These are phyloP conservation scores for Sugiyamaella xylanicola DNA, from an alignment of 1,139 yeast species.

Conservation along the genomic window DNA sequence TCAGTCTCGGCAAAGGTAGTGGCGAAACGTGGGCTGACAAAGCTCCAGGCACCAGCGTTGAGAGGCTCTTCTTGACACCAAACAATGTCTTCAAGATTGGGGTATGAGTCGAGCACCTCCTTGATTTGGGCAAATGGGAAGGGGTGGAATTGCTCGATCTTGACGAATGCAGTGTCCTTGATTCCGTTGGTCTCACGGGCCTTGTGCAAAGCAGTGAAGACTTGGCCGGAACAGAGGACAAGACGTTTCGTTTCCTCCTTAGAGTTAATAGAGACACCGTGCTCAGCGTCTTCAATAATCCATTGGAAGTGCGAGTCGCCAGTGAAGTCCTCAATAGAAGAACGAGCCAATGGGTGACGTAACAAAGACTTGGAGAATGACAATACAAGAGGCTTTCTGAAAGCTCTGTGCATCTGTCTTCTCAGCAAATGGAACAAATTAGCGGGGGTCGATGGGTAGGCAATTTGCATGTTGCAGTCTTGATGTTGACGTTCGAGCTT, in stretches of 20 bases:
- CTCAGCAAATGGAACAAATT: slow-evolving; percentile 95
- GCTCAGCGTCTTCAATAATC: slow-evolving; percentile 89
- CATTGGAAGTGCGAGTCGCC: slow-evolving; percentile 93
- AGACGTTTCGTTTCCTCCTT: slow-evolving; percentile 88
- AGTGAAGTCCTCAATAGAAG: slow-evolving; percentile 78
- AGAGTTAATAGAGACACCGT: slow-evolving; percentile 71
- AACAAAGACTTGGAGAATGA: slow-evolving; percentile 92
- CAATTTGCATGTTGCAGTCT: slow-evolving; percentile 97
- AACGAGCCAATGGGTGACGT: slow-evolving; percentile 98
- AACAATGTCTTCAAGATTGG: slow-evolving; percentile 82
- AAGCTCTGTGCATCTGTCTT: slow-evolving; percentile 99
- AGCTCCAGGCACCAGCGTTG: slow-evolving; percentile 92
- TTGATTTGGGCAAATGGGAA: slow-evolving; percentile 97
- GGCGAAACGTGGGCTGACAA: slow-evolving; percentile 75
- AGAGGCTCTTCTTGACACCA: slow-evolving; percentile 99
- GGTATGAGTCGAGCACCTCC: slow-evolving; percentile 78
- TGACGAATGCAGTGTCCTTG: slow-evolving; percentile 83
- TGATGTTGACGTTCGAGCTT: slow-evolving; percentile 97
- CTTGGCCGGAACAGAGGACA: slow-evolving; percentile 89
- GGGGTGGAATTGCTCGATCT: slow-evolving; percentile 95
- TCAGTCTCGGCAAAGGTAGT: slow-evolving; percentile 77
- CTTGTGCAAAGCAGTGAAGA: slow-evolving; percentile 87
- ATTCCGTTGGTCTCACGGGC: slow-evolving; percentile 76
- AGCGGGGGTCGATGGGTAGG: slow-evolving; percentile 97
- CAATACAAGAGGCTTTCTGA: slow-evolving; percentile 90